A percentile compares a stretch with the other conserved stretches of the same genome.
These are phyloP conservation scores for Chaetomiaceae sp. DNA, from an alignment of 2,329 filamentous ascomycete genomes.

Conservation along the genomic window DNA sequence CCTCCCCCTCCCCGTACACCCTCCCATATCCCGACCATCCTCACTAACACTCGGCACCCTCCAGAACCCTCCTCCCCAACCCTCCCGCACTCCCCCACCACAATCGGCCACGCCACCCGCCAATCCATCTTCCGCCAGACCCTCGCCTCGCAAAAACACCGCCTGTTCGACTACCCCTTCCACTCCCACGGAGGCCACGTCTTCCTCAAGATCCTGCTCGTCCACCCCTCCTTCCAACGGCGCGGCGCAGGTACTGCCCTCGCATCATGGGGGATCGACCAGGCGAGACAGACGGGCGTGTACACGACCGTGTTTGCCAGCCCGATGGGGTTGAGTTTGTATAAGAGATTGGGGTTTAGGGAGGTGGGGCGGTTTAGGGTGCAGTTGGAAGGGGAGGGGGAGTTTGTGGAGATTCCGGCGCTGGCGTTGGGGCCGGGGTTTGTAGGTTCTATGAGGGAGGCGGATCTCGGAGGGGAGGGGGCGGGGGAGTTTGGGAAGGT, in stretches of 20 bases:
- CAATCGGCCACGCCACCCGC: conserved; percentile 21
- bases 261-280: conserved; percentile 22
- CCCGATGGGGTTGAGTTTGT: conserved; percentile 25
- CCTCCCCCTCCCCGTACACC: too few species aligned
- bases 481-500: not conserved
- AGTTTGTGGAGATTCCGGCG: conserved; percentile 24
- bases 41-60: conserved; percentile 1
- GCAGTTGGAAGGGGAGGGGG: conserved; percentile 24
- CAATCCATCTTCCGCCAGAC: conserved; percentile 20
- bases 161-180: conserved; percentile 22
- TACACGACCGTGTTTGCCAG: conserved; percentile 26
- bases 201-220: conserved; percentile 26
- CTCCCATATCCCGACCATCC: not conserved
- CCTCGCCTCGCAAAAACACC: conserved; percentile 15
- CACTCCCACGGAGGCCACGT: conserved; percentile 17
- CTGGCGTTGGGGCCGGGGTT: conserved; percentile 14
- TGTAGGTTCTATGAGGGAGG: conserved; percentile 3
- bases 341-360: conserved; percentile 24
- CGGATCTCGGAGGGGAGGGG: not conserved
- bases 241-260: conserved; percentile 25
- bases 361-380: conserved; percentile 24
- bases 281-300: conserved; percentile 15
- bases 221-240: conserved; percentile 23
- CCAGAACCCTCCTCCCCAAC: conserved; percentile 14
- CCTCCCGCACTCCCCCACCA: conserved; percentile 13